Percentiles rank a stretch among this genome's conserved stretches.
phyloP scores from a whole-genome alignment of 352 stramenopile species.

The Thraustochytrium sp. region DNA sequence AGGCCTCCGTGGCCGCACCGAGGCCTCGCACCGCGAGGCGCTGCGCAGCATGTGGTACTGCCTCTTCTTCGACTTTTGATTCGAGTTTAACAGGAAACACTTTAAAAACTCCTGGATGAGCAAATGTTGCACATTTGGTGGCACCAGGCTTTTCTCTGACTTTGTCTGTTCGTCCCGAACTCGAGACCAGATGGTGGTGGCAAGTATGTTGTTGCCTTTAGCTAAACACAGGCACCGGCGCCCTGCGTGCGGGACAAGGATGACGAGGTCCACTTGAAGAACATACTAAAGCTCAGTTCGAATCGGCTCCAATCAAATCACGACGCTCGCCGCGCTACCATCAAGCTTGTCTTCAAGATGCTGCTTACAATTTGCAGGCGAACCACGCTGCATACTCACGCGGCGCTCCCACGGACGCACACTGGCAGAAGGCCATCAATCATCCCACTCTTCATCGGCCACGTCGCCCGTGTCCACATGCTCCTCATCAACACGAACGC shows the following conservation, averaged over 20 bases:
- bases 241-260: no score
- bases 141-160: no score
- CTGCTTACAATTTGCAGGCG: not conserved
- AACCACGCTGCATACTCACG: not conserved
- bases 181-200: not conserved
- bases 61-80: not conserved
- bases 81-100: not conserved
- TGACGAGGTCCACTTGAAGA: no score
- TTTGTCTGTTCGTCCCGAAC: not conserved
- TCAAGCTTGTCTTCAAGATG: not conserved
- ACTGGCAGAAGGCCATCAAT: not conserved
- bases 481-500: not conserved
- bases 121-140: not conserved
- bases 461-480: constrained; percentile 23
- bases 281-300: no score
- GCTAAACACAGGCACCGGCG: no score
- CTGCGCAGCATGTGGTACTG: not conserved
- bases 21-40: not conserved
- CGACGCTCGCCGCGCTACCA: not conserved
- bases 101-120: not conserved
- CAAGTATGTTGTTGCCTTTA: no score
- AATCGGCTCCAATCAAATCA: no score
- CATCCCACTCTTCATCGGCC: constrained; percentile 43
- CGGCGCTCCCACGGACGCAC: not conserved
- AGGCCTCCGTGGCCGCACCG: not conserved